Conservation (phyloP, 805 yeast species). For the Zygoascus flipseniorum region DNA sequence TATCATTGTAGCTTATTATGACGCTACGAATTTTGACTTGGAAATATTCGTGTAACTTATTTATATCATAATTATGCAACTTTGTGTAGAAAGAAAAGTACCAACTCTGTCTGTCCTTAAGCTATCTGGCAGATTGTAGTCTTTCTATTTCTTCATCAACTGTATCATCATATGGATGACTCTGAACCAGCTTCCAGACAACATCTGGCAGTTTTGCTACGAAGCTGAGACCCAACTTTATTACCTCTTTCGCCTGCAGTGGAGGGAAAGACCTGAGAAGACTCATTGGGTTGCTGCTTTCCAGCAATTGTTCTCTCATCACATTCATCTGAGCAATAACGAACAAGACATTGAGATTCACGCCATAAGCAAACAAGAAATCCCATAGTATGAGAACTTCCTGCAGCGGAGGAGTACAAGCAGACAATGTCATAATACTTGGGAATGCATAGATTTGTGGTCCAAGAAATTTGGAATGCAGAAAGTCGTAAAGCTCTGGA, state of each 20-base stretch:
- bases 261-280: conserved; percentile 64
- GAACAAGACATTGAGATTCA: conserved; percentile 76
- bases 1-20: conserved; percentile 54
- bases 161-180: conserved; percentile 50
- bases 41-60: conserved; percentile 8
- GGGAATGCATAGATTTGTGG: conserved; percentile 81
- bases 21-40: conserved; percentile 41
- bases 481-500: conserved; percentile 51
- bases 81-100: neutral
- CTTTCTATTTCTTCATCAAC: conserved; percentile 6
- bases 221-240: conserved; percentile 71
- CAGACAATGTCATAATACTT: conserved; percentile 65
- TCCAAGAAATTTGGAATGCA: conserved; percentile 57
- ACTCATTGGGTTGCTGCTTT: conserved; percentile 61
- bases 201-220: conserved; percentile 63
- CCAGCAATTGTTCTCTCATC: conserved; percentile 55
- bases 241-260: conserved; percentile 63
- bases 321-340: conserved; percentile 75
- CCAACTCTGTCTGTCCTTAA: neutral
- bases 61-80: no score
- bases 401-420: conserved; percentile 77
- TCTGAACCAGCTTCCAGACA: conserved; percentile 51
- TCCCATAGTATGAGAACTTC: conserved; percentile 83
- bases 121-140: neutral
- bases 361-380: conserved; percentile 82